Conservation (phyloP, 345 rosid genomes). For the Gossypium anomalum region DNA sequence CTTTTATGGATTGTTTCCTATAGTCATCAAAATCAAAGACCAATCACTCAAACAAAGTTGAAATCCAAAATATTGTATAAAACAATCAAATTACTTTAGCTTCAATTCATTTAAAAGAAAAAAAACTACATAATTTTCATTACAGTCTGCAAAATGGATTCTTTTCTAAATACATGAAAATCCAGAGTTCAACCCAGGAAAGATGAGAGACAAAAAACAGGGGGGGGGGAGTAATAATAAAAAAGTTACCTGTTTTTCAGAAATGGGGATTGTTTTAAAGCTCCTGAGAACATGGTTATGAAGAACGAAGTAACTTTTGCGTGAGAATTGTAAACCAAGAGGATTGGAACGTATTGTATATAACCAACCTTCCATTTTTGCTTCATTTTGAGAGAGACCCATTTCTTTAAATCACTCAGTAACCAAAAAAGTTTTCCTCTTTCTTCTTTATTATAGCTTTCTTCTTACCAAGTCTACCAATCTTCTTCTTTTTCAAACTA, state of each 20-base stretch:
- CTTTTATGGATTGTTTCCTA: neutral
- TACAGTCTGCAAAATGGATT: constrained; percentile 2
- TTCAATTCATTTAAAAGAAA: no score
- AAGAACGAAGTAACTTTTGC: constrained; percentile 78
- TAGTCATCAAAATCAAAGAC: neutral
- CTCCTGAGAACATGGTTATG: constrained; percentile 52
- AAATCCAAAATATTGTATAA: neutral
- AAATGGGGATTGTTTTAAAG: constrained; percentile 56
- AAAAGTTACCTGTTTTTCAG: constrained; percentile 49
- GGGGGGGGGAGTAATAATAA: neutral
- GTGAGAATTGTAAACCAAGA: constrained; percentile 67
- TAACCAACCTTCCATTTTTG: constrained; percentile 90
- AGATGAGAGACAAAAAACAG: neutral
- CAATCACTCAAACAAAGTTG: neutral
- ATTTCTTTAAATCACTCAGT: constrained; percentile 21
- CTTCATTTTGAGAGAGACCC: constrained; percentile 34
- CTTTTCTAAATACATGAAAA: constrained; percentile 3
- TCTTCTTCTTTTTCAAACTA: neutral
- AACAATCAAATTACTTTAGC: no score
- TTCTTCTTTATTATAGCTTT: neutral
- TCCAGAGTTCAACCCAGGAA: neutral
- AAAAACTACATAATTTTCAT: neutral
- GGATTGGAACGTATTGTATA: constrained; percentile 68
- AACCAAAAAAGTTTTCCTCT: neutral
- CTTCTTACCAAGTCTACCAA: no score